phyloP scores from a whole-genome alignment of 805 yeast species.

The Candida corydali region DNA sequence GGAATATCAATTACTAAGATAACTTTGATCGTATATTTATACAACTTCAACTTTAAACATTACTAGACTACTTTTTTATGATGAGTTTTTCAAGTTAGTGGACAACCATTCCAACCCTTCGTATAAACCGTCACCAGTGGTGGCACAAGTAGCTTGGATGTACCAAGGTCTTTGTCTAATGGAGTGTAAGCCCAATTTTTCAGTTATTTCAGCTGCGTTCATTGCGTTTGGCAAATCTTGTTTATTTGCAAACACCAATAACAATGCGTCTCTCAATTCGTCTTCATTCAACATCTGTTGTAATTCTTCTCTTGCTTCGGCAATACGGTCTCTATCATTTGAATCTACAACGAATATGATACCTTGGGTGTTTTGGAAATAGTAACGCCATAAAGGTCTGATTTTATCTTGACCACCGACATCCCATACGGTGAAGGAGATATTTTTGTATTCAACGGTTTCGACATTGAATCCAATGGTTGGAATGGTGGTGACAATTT shows the following conservation, averaged over 20 bases:
- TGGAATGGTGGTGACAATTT: constrained; percentile 93
- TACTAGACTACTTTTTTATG: too few species aligned
- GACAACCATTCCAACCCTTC: constrained; percentile 98
- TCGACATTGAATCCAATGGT: constrained; percentile 97
- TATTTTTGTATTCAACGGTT: constrained; percentile 95
- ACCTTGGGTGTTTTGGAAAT: constrained; percentile 98
- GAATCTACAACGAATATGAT: constrained; percentile 97
- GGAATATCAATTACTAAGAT: too few species aligned
- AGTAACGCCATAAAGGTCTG: constrained; percentile 98
- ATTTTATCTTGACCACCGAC: constrained; percentile 99
- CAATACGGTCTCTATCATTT: constrained; percentile 95
- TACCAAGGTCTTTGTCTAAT: constrained; percentile 99
- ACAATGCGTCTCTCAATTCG: constrained; percentile 93
- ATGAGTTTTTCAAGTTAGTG: constrained; percentile 67
- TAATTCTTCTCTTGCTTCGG: constrained; percentile 97
- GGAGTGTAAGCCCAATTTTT: constrained; percentile 92
- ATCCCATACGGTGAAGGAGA: constrained; percentile 97
- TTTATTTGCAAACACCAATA: constrained; percentile 95
- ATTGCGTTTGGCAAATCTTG: constrained; percentile 99
- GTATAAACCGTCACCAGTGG: constrained; percentile 97
- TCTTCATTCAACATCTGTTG: constrained; percentile 98
- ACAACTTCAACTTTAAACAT: constrained; percentile 1
- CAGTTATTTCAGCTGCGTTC: constrained; percentile 98
- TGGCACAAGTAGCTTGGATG: constrained; percentile 98
- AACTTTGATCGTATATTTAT: too few species aligned